Evolutionary conservation across 257 asterid genomes (phyloP).

Genomic region (Solanum sitiens): DNA sequence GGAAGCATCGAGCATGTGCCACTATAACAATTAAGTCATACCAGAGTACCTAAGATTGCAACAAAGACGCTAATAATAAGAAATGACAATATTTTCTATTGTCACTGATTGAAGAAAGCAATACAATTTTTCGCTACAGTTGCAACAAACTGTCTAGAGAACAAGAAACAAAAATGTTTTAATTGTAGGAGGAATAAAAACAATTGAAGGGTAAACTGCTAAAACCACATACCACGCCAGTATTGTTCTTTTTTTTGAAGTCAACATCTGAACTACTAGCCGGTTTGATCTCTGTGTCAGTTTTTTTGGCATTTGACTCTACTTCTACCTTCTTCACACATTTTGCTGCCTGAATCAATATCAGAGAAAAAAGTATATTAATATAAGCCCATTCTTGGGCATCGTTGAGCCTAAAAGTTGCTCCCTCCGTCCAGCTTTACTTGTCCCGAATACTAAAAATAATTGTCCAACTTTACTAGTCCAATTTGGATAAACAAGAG

Average conservation of each 20-base stretch:
- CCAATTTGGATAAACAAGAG: background rate
- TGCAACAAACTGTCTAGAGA: background rate
- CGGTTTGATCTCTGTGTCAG: slow-evolving; percentile 37
- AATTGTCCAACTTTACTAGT: background rate
- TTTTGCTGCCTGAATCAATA: slow-evolving; percentile 28
- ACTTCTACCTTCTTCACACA: slow-evolving; percentile 37
- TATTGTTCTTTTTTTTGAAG: slow-evolving; percentile 32
- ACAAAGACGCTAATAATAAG: background rate
- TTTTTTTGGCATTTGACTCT: slow-evolving; percentile 41
- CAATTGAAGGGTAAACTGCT: background rate
- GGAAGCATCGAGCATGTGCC: background rate
- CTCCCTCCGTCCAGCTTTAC: background rate
- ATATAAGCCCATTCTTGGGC: background rate
- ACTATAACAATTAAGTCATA: background rate
- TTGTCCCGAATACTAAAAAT: background rate
- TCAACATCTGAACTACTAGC: slow-evolving; percentile 19
- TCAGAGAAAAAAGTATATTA: background rate
- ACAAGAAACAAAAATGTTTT: background rate
- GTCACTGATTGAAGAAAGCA: background rate
- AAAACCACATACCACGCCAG: slow-evolving; percentile 33
- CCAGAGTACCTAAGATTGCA: background rate
- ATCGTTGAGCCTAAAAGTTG: background rate
- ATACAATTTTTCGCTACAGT: background rate
- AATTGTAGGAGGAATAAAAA: background rate
- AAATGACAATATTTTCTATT: background rate